Evolutionary conservation across 768 basidiomycete genomes (phyloP), one percentile per base, ranked within the genome.

Genomic region (Boletus bicolor): DNA sequence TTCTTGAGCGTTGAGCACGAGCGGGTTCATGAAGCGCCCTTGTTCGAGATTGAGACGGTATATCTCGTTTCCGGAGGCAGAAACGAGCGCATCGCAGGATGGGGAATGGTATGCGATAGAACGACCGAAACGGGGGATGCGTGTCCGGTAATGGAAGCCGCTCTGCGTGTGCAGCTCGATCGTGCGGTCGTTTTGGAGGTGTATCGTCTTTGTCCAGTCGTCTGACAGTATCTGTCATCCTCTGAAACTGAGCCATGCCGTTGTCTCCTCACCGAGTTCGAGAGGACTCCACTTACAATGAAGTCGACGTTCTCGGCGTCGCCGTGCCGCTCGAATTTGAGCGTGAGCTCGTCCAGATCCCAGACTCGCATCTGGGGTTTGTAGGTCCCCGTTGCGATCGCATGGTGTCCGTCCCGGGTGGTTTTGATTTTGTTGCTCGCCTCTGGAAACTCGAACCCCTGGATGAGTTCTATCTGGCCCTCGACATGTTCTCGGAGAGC

Each of bases 261-360:
- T 4, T 37, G 36, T 15, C 35, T 41, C 42, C 35, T 35, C 37
- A 4, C n/a, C 55, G 21, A 12, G 39, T 15, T 45, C 21, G 21
- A 24, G 60, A 56, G 30, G 68, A 82, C 78, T 79, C 72, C 28
- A 89, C 94, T 82, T 76, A 97, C 94, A 78, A 88, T 82, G 75
- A 99, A 99, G 71, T 99, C 97, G 61, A 99, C 89, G 71, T 98
- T 99, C 77, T 98, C 96, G 12, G 89, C 84, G 68, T 99, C 94
- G 2, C 94, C 87, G 65, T 98, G 96, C 37, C 97, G 80, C 76
- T 98, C 96, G 68, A 96, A 98, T 72, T 99, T 98, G 54, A 91
- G 78, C 6, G 93, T 85, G 34, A 99, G 81, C 64, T 96, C 89
- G 69, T 92, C 87, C 38, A 99, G 74, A 71, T 98, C 97, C 87